phyloP scores from a whole-genome alignment of 1,284 basidiomycete genomes.

The Schizophyllum amplum region DNA sequence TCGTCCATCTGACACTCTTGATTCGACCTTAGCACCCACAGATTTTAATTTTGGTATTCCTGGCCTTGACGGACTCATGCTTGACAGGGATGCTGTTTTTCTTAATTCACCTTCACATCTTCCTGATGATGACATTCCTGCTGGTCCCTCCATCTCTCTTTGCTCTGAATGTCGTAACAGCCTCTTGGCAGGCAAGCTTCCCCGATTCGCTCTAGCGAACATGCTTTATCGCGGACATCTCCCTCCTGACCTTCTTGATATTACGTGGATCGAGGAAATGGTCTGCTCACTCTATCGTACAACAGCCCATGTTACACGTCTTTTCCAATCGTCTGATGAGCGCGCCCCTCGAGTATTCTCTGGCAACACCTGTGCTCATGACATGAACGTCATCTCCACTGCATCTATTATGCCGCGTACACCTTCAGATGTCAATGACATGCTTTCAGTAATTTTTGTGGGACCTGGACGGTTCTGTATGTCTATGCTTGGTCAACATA shows the following conservation, averaged over 20 bases:
- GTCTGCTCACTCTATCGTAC: constrained; percentile 13
- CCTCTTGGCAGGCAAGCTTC: not conserved
- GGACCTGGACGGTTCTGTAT: constrained; percentile 12
- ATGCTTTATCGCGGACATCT: constrained; percentile 12
- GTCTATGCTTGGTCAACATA: constrained; percentile 4
- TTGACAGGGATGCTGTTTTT: not conserved
- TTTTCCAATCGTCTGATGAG: constrained; percentile 12
- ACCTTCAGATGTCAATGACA: constrained; percentile 15
- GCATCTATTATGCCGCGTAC: constrained; percentile 15
- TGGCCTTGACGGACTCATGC: not conserved
- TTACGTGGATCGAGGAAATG: constrained; percentile 16
- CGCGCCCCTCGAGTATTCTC: constrained; percentile 8
- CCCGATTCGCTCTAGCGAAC: constrained; percentile 12
- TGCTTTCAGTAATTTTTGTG: constrained; percentile 18
- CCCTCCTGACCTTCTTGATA: constrained; percentile 9
- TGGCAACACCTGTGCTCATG: constrained; percentile 15
- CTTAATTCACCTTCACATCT: too few species aligned
- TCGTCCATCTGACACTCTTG: too few species aligned
- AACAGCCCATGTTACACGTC: constrained; percentile 12
- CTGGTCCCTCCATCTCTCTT: not conserved
- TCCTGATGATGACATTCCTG: not conserved
- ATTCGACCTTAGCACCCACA: too few species aligned
- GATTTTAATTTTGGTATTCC: too few species aligned
- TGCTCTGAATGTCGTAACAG: not conserved
- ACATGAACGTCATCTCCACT: constrained; percentile 18